Percentiles rank a stretch among this genome's conserved stretches.
Evolutionary conservation across 805 yeast genomes (phyloP).

Genomic region (Ogataea polymorpha): DNA sequence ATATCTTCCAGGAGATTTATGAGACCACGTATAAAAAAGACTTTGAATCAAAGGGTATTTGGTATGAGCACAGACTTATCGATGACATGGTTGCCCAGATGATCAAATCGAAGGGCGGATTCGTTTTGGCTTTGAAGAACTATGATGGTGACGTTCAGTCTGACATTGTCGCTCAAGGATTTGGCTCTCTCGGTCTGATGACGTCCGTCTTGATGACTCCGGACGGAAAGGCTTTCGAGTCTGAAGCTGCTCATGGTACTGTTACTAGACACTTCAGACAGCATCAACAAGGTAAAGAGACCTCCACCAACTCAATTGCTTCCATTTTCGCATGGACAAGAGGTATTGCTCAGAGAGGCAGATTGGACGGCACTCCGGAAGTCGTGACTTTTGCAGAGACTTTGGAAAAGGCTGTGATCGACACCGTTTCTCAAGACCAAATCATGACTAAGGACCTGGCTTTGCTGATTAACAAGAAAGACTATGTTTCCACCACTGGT

Average conservation of each 20-base stretch:
- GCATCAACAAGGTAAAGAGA: slow-evolving; percentile 77
- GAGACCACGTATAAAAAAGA: slow-evolving; percentile 52
- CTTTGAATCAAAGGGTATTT: slow-evolving; percentile 59
- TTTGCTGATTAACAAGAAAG: slow-evolving; percentile 53
- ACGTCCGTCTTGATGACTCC: slow-evolving; percentile 81
- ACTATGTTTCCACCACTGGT: slow-evolving; percentile 71
- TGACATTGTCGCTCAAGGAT: slow-evolving; percentile 84
- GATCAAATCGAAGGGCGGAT: slow-evolving; percentile 83
- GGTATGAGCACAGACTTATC: slow-evolving; percentile 78
- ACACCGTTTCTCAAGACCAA: slow-evolving; percentile 70
- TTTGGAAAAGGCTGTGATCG: slow-evolving; percentile 65
- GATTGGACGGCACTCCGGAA: slow-evolving; percentile 66
- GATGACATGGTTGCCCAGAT: slow-evolving; percentile 90
- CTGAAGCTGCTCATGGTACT: slow-evolving; percentile 87
- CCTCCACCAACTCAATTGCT: slow-evolving; percentile 83
- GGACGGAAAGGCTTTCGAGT: slow-evolving; percentile 81
- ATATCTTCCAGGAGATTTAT: slow-evolving; percentile 67
- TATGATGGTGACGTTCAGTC: slow-evolving; percentile 87
- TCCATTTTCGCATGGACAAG: slow-evolving; percentile 87
- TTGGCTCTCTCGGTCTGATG: slow-evolving; percentile 82
- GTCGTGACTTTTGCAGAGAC: slow-evolving; percentile 63
- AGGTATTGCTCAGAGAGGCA: slow-evolving; percentile 80
- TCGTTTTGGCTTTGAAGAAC: slow-evolving; percentile 75
- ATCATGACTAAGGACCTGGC: slow-evolving; percentile 85
- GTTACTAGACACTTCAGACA: slow-evolving; percentile 85